Percentiles rank a stretch among this genome's conserved stretches.
These are phyloP conservation scores for Pseudogymnoascus sp. DNA, from an alignment of 2,329 filamentous ascomycete species.

Conservation along the genomic window DNA sequence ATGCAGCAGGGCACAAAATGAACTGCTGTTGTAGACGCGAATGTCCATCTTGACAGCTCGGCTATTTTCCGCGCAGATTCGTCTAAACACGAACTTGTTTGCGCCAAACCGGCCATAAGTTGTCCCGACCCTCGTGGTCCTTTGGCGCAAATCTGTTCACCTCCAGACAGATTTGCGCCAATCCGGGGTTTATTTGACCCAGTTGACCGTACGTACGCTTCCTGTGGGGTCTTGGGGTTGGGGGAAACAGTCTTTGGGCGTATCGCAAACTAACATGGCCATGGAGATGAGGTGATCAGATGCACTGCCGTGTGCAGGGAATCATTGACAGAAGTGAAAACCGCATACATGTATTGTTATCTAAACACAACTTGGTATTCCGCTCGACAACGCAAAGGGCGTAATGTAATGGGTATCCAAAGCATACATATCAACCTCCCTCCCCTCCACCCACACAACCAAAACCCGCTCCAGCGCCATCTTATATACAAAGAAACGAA, in stretches of 20 bases:
- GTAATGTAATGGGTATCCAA: not conserved
- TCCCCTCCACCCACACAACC: not conserved
- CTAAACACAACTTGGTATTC: not conserved
- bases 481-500: not conserved
- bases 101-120: not conserved
- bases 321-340: not conserved
- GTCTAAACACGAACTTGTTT: not conserved
- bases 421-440: not conserved
- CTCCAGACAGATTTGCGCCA: not conserved
- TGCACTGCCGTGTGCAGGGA: too few species aligned
- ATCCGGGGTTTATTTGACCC: not conserved
- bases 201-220: not conserved
- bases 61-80: not conserved
- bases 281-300: too few species aligned
- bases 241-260: too few species aligned
- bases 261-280: too few species aligned
- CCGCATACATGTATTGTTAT: not conserved
- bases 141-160: not conserved
- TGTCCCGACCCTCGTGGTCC: not conserved
- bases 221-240: too few species aligned
- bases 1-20: too few species aligned
- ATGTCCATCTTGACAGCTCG: too few species aligned
- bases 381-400: not conserved
- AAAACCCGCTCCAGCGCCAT: not conserved
- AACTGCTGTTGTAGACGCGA: too few species aligned